Base-by-base conservation (phyloP, 495 filamentous ascomycete species). In the Umbilicaria muhlenbergii region DNA sequence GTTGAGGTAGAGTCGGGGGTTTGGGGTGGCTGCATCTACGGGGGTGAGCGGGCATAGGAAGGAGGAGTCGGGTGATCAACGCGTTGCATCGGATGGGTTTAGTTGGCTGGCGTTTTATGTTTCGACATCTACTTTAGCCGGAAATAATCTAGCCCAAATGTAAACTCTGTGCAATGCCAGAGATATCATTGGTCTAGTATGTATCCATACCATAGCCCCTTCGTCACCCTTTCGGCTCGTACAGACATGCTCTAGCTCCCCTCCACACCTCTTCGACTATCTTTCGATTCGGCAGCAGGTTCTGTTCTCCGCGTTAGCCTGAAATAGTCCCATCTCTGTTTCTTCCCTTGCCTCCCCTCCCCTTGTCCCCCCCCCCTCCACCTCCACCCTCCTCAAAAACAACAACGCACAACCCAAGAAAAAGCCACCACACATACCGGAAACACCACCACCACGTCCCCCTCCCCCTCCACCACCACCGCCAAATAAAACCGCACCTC, bases 401-500 rank as follows among this genome's bases (percentile, higher is more conserved):
- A n/a, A 34, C 19, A 8, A 14, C 38, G 12, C 16, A n/a, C 24
- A 35, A 33, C 12, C 36, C 36, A 43, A 34, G 21, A 40, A 15
- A 14, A 39, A 18, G 31, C 19, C 15, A 32, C 6, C 24, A 13
- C 32, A 63, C 68, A 55, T 54, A 80, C 76, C 8, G 88, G 91
- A 59, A 96, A 99, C 4, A 96, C 86, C 24, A 99, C 89, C 10
- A 94, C 80, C 12, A 91, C 75, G 42, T 84, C 78, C 44, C 78
- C 75, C 63, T 96, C 91, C 33, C 82, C 89, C 55, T 93, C 83
- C 38, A 96, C 88, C 49, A 94, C 79, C 11, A 96, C 83, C 10
- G 80, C 76, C 12, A 99, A 66, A 59, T 94, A 94, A 58, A 86
- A 92, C 42, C 80, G 66, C 38, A 95, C 89, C 60, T 86, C 85